These are phyloP conservation scores for Neophaeococcomyces aloes DNA, from an alignment of 2,329 filamentous ascomycete species.

Conservation along the genomic window DNA sequence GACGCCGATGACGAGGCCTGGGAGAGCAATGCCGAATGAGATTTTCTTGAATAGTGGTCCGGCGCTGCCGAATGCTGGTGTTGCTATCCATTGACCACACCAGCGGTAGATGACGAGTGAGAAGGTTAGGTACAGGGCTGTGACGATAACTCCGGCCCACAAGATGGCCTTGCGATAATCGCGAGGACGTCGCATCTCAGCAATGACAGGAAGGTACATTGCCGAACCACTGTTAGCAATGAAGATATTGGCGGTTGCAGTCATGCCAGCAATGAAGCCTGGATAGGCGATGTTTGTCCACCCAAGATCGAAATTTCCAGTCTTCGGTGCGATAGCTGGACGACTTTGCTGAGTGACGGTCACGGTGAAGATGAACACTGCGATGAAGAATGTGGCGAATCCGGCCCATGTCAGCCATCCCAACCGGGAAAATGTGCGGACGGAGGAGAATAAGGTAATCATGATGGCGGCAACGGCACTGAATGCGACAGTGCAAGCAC, in stretches of 20 bases:
- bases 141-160: slow-evolving; percentile 49
- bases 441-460: slow-evolving; percentile 22
- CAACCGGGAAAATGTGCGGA: slow-evolving; percentile 8
- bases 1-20: slow-evolving; percentile 60
- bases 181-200: slow-evolving; percentile 51
- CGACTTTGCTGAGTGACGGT: slow-evolving; percentile 27
- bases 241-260: slow-evolving; percentile 24
- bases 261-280: slow-evolving; percentile 24
- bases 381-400: slow-evolving; percentile 49
- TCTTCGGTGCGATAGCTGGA: slow-evolving; percentile 26
- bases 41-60: slow-evolving; percentile 48
- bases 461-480: slow-evolving; percentile 22
- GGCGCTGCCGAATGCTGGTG: slow-evolving; percentile 59
- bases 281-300: slow-evolving; percentile 22
- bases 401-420: slow-evolving; percentile 54
- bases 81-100: slow-evolving; percentile 49
- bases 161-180: slow-evolving; percentile 54
- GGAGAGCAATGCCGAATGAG: slow-evolving; percentile 57
- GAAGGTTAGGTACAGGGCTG: slow-evolving; percentile 53
- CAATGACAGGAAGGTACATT: slow-evolving; percentile 46
- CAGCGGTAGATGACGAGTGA: slow-evolving; percentile 60
- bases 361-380: slow-evolving; percentile 27
- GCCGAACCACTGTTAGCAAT: slow-evolving; percentile 25
- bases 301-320: slow-evolving; percentile 23
- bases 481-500: slow-evolving; percentile 24